Conservation (phyloP, 352 stramenopile species). For the Phytophthora litchii region DNA sequence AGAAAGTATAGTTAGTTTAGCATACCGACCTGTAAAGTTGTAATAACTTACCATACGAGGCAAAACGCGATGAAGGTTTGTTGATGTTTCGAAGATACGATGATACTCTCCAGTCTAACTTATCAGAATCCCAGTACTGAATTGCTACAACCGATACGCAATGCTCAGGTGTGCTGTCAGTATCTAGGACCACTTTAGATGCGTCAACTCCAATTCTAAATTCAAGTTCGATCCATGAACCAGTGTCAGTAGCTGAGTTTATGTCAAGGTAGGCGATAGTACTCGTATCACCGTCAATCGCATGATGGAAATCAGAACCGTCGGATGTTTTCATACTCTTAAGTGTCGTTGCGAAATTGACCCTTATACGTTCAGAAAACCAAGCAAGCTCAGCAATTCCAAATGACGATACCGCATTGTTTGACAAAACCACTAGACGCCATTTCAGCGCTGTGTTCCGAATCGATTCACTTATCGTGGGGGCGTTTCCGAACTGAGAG, state of each 20-base stretch:
- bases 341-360: conserved; percentile 21
- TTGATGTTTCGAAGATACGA: conserved; percentile 30
- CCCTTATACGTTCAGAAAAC: conserved; percentile 31
- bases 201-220: conserved; percentile 32
- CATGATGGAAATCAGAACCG: conserved; percentile 19
- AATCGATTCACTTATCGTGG: conserved; percentile 21
- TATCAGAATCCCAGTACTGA: conserved; percentile 31
- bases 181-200: conserved; percentile 39
- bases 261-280: conserved; percentile 23
- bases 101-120: conserved; percentile 15
- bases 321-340: conserved; percentile 21
- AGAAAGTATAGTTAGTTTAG: conserved; percentile 4
- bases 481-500: conserved; percentile 5
- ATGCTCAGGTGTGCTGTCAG: conserved; percentile 13
- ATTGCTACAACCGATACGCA: conserved; percentile 27
- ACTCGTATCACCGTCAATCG: conserved; percentile 33
- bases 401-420: conserved; percentile 19
- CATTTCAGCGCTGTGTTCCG: conserved; percentile 9
- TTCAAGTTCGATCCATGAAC: conserved; percentile 37
- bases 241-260: conserved; percentile 2
- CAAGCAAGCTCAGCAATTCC: conserved; percentile 36
- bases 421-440: conserved; percentile 32
- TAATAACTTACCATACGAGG: conserved; percentile 33
- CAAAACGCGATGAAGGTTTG: conserved; percentile 24
- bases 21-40: neutral